A percentile compares a stretch with the other conserved stretches of the same genome.
Conservation (phyloP, 148 eudicot species). For the Chenopodium suecicum region DNA sequence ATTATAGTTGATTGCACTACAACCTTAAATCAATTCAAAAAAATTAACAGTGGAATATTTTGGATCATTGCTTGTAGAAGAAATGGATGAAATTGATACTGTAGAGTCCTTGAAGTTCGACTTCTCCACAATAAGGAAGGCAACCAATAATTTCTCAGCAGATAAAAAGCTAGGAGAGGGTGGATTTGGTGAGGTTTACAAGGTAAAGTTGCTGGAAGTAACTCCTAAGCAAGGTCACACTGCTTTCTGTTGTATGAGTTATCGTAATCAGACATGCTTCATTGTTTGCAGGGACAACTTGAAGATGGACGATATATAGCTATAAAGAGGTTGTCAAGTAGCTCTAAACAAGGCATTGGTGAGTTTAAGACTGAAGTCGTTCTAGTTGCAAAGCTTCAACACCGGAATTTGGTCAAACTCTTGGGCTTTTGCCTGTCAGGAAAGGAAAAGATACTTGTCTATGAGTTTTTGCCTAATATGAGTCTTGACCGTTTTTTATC, state of each 20-base stretch:
- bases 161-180: slow-evolving; percentile 31
- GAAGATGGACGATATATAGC: slow-evolving; percentile 26
- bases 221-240: background rate
- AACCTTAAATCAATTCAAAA: background rate
- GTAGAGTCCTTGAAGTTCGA: slow-evolving; percentile 19
- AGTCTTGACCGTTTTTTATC: slow-evolving; percentile 17
- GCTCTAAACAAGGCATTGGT: slow-evolving; percentile 23
- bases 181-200: slow-evolving; percentile 34
- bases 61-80: background rate
- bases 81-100: slow-evolving; percentile 13
- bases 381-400: slow-evolving; percentile 31
- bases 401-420: slow-evolving; percentile 29
- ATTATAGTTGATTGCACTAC: background rate
- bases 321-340: slow-evolving; percentile 22
- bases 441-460: slow-evolving; percentile 28
- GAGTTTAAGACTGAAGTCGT: slow-evolving; percentile 28
- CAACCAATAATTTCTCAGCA: slow-evolving; percentile 17
- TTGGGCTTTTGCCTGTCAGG: slow-evolving; percentile 25
- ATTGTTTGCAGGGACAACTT: slow-evolving; percentile 20
- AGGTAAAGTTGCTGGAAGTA: slow-evolving; percentile 8
- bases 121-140: slow-evolving; percentile 16
- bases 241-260: background rate
- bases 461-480: slow-evolving; percentile 27
- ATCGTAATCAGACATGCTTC: background rate
- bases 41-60: background rate